Base-by-base conservation (phyloP, 1,284 basidiomycete genomes). In the Baeospora myosura region DNA sequence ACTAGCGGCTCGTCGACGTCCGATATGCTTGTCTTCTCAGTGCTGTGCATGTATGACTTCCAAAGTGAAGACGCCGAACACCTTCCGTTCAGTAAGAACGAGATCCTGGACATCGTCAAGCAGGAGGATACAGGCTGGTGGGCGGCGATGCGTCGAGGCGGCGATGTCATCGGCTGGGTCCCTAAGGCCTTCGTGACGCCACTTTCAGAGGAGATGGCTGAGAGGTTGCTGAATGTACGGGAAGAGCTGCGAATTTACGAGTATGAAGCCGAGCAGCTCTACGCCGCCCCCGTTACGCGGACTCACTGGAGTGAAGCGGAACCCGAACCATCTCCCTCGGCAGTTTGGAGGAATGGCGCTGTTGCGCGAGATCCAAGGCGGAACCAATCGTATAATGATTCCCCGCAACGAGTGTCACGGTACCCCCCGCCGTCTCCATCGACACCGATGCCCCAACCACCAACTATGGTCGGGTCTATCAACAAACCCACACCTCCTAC, bases 51-150 rank as follows among this genome's bases (percentile, higher is more conserved):
- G 52, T 71, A 78, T 53, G 79, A 86, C 60, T 87, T 81, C 51
- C 53, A 65, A 16, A 72, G 80, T 2, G 62, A 68, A 14, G 85
- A 86, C 49, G 60, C 66, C 8, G 72, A 71, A 51, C 77, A 81
- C 45, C 67, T 87, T 12, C 62, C 72, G 1, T 85, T 87, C 57
- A 59, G 58, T 28, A 73, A 74, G 60, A 74, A 76, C 47, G 84
- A 87, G 48, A 70, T 86, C 8, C 60, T 88, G 22, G 71, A 75
- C 22, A 65, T 88, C 38, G 66, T 87, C 30, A 76, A 76, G 58
- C 67, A 71, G 55, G 81, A 86, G 57, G 66, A 71, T n/a, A 74
- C 76, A 3, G 84, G 85, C 5, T 87, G 84, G 84, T 87, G 82
- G 81, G 83, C 81, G 21, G 85, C 84, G 22, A 70, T 81, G 57